These are phyloP conservation scores for Starmerella etchellsii DNA, from an alignment of 805 yeast species.

Conservation along the genomic window DNA sequence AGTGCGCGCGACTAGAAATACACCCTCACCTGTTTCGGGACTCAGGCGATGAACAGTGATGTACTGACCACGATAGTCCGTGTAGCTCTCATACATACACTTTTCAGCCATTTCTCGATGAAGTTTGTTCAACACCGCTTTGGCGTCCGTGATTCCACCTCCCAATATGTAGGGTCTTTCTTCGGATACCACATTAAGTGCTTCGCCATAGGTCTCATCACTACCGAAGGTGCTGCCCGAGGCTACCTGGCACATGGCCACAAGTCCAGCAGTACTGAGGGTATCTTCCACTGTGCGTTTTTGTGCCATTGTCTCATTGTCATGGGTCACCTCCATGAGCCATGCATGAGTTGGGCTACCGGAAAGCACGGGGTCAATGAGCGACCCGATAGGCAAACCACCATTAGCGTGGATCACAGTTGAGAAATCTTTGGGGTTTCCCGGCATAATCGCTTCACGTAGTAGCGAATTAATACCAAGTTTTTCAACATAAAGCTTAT, in stretches of 20 bases:
- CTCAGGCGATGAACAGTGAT: constrained; percentile 81
- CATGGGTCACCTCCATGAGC: constrained; percentile 97
- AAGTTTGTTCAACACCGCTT: constrained; percentile 30
- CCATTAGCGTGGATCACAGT: constrained; percentile 83
- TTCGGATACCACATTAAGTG: constrained; percentile 72
- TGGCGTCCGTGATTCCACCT: constrained; percentile 67
- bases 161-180: constrained; percentile 42
- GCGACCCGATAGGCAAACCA: constrained; percentile 90
- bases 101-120: constrained; percentile 32
- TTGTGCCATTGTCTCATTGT: constrained; percentile 78
- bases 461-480: constrained; percentile 79
- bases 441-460: constrained; percentile 96
- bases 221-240: constrained; percentile 90
- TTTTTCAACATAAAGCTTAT: constrained; percentile 78
- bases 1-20: constrained; percentile 76
- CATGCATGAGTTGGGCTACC: constrained; percentile 80
- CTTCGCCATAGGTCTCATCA: constrained; percentile 78
- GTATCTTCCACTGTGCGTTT: constrained; percentile 91
- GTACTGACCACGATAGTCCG: constrained; percentile 86
- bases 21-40: constrained; percentile 75
- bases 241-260: constrained; percentile 84
- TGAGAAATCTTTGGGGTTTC: constrained; percentile 76
- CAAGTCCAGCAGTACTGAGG: constrained; percentile 86
- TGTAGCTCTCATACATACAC: constrained; percentile 77
- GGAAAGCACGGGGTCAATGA: constrained; percentile 33